Base-by-base conservation (phyloP, 2,329 filamentous ascomycete species). In the Xylaria sp. region DNA sequence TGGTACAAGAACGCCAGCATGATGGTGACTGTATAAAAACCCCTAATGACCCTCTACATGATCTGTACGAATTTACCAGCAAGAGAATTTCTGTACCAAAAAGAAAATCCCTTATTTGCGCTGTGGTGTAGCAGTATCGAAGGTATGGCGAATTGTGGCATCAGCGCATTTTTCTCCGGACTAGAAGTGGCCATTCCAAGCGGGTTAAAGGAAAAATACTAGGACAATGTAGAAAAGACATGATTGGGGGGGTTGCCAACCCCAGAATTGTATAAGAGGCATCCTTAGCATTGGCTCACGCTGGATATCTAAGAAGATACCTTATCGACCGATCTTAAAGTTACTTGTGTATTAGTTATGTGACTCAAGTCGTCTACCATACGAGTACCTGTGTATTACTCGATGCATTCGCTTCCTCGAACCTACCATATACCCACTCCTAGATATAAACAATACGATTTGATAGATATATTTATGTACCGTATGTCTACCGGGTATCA, bases 1-100 rank as follows among this genome's bases (percentile, higher is more conserved):
- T 97, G 96, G 90, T 99, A 98, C 81, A 92, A 92, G 81, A 99
- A 99, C 80, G 94, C 95, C 60, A 96, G 92, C 79, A 92, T 97
- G 73, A 87, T 98, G 86, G 90, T 93, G 29, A 69, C 61, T 51
- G 59, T 68, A 58, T 69, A 63, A 58, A 45, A 27, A 5, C 10
- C 39, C 7, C 7, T 20, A 5, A 33, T 31, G 20, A 27, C 45
- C 25, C 4, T 49, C 45, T 20, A 38, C 15, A 17, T 7, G 3
- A 17, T 17, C 11, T 39, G 25, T 42, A 29, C 13, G 7, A 13
- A 42, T 13, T 20, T 20, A 20, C 29, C 9, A 22, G n/a, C 29
- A 22, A 36, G 9, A 53, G 49, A 53, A 4, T 9, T 53, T 36
- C 17, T 22, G 29, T 53, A 51, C n/a, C 9, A 42, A 55, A 31